Percentiles rank a stretch among this genome's conserved stretches.
Conservation (phyloP, 139 green algal genomes). For the Chlorella sp. region DNA sequence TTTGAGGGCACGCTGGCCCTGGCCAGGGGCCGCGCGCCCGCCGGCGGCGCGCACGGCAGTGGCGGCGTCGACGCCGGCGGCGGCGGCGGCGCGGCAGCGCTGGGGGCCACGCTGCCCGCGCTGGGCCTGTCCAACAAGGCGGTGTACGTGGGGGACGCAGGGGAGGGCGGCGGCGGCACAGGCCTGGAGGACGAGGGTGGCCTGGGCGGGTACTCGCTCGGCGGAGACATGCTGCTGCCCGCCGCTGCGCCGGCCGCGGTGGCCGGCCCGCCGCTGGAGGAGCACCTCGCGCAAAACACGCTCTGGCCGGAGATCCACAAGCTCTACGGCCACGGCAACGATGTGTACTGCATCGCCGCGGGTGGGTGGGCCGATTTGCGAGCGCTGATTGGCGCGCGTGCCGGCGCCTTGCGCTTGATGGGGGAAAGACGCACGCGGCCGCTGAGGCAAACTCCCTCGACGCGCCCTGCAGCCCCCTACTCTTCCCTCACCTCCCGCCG, state of each 20-base stretch:
- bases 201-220: conserved; percentile 67
- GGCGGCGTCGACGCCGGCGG: no score
- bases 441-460: not conserved
- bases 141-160: conserved; percentile 46
- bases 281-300: conserved; percentile 90
- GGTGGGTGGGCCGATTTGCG: no score
- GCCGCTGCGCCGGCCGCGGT: conserved; percentile 58
- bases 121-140: conserved; percentile 96
- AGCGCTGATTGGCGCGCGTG: no score
- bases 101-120: conserved; percentile 79
- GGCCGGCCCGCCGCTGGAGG: conserved; percentile 82
- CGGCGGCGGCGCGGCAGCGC: conserved; percentile 10
- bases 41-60: no score
- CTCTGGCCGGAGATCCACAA: conserved; percentile 93
- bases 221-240: conserved; percentile 82
- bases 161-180: conserved; percentile 18
- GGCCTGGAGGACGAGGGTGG: conserved; percentile 20
- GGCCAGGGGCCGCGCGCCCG: conserved; percentile 22
- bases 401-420: no score
- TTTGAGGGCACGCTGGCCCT: conserved; percentile 64
- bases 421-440: no score
- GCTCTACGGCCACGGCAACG: conserved; percentile 97
- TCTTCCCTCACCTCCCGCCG: not conserved
- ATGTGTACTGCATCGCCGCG: conserved; percentile 76
- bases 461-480: not conserved